phyloP scores from a whole-genome alignment of 2,329 filamentous ascomycete genomes.

The Stagonosporopsis chrysanthemi region DNA sequence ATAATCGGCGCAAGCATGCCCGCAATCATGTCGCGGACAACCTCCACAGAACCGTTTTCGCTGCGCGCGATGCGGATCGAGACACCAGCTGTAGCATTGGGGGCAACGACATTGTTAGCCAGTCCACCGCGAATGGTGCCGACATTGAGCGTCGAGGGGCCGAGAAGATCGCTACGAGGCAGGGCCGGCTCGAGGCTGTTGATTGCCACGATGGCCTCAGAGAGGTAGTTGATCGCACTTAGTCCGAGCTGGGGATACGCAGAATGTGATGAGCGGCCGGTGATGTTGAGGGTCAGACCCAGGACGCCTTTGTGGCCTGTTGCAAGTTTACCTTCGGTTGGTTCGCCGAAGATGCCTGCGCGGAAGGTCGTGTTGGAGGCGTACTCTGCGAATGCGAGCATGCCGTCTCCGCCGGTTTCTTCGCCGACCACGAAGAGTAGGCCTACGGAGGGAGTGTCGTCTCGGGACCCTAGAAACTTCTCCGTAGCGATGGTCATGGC shows the following conservation, averaged over 20 bases:
- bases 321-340: slow-evolving; percentile 84
- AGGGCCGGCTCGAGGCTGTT: slow-evolving; percentile 53
- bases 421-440: slow-evolving; percentile 77
- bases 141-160: slow-evolving; percentile 79
- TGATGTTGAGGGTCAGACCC: slow-evolving; percentile 69
- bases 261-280: slow-evolving; percentile 80
- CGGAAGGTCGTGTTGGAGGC: slow-evolving; percentile 57
- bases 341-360: slow-evolving; percentile 88
- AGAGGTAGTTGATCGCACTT: slow-evolving; percentile 80
- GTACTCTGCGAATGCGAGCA: slow-evolving; percentile 60
- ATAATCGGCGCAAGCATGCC: slow-evolving; percentile 28
- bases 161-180: slow-evolving; percentile 53
- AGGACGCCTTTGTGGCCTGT: slow-evolving; percentile 88
- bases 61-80: slow-evolving; percentile 56
- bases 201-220: slow-evolving; percentile 72
- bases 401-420: slow-evolving; percentile 80
- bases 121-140: slow-evolving; percentile 82
- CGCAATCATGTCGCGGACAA: slow-evolving; percentile 27
- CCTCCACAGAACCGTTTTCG: slow-evolving; percentile 27
- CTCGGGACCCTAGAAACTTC: slow-evolving; percentile 55
- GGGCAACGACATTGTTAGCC: slow-evolving; percentile 84
- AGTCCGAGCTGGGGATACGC: slow-evolving; percentile 89
- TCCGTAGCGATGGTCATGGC: slow-evolving; percentile 74
- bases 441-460: slow-evolving; percentile 45
- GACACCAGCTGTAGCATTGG: slow-evolving; percentile 71